Base-by-base conservation (phyloP, 345 rosid species). In the Eucalyptus melliodora region DNA sequence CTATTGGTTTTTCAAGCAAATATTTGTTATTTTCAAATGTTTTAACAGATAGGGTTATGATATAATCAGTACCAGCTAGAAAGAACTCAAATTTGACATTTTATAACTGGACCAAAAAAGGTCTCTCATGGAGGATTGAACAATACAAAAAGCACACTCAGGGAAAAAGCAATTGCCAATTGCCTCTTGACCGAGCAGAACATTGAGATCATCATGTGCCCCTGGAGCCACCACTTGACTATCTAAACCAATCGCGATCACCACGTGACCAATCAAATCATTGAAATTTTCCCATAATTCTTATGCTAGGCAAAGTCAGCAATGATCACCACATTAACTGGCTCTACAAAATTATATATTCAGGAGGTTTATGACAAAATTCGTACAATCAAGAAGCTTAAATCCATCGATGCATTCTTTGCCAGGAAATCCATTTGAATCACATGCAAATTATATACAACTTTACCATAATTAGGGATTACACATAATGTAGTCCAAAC, bases 241-340 rank as follows among this genome's bases (percentile, higher is more conserved):
- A 59, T 51, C 30, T 59, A 24, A 59, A 59, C 55, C 30, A 59
- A 24, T 4, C 60, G 4, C 24, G 30, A 30, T 4, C 14, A 24
- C 11, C 0, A 24, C 6, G 13, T 23, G 62, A 59, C 30, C 30
- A 24, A 59, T 59, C 30, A 9, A 24, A 59, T 59, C 13, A 56
- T 11, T 23, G 27, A 59, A 6, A 59, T 10, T 24, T 59, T 59
- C 2, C 1, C 30, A 59, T 6, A 4, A 23, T 51, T 17, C 40
- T 37, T 4, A 56, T 56, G 62, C 30, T 59, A 56, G 30, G 62
- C 14, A 24, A 24, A 59, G 62, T 24, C 62, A 24, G 9, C 62
- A 56, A 10, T 0, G 6, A 24, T 56, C 6, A 10, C 11, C 6
- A 23, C 62, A 56, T 24, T 24, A 59, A 59, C 1, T 0, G 27